A percentile compares a stretch with the other conserved stretches of the same genome.
Conservation (phyloP, 257 asterid genomes). For the Echium plantagineum region DNA sequence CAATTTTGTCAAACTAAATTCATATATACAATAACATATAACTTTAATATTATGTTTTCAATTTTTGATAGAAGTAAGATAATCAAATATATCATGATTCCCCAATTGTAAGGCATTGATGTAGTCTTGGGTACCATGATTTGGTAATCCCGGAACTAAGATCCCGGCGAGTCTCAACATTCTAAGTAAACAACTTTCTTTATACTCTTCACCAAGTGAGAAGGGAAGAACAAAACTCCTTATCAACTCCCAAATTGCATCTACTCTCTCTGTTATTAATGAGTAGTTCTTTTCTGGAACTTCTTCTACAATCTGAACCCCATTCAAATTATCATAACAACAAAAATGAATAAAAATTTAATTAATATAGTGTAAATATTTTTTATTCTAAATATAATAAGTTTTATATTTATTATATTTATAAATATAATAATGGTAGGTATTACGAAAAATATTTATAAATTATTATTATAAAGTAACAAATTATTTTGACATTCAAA, state of each 20-base stretch:
- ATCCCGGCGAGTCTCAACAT: constrained; percentile 28
- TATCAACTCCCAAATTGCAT: constrained; percentile 48
- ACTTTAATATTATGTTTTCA: no score
- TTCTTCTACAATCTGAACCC: constrained; percentile 30
- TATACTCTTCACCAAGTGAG: constrained; percentile 36
- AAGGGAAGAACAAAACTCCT: constrained; percentile 44
- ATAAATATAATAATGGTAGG: no score
- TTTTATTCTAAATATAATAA: no score
- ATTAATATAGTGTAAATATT: no score
- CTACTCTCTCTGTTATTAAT: constrained; percentile 19
- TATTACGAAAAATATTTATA: no score
- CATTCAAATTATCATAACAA: neutral
- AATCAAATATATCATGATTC: constrained; percentile 8
- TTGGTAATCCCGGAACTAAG: constrained; percentile 31
- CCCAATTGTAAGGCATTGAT: constrained; percentile 46
- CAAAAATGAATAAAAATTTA: no score
- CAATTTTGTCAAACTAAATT: no score
- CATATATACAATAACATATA: no score
- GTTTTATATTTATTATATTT: no score
- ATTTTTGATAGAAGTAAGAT: no score
- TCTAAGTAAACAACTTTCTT: constrained; percentile 26
- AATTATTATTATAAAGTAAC: no score
- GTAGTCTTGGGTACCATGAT: constrained; percentile 46
- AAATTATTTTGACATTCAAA: no score
- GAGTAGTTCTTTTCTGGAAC: constrained; percentile 30